Conservation (phyloP, 768 basidiomycete species). For the Boletus sensibilis region DNA sequence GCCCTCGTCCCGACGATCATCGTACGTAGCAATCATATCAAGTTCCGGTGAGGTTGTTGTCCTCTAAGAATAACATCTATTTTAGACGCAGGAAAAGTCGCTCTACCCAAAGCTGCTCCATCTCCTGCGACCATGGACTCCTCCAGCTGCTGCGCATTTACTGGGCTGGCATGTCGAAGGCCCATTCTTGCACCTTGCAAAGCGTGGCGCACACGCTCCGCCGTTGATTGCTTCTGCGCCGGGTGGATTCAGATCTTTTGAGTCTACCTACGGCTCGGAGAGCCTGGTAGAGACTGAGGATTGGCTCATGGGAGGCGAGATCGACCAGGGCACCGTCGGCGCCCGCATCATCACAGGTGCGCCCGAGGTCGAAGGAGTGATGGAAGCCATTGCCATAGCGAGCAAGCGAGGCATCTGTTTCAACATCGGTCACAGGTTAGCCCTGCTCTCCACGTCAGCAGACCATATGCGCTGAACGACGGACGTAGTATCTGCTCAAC, state of each 20-base stretch:
- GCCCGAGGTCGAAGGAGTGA: constrained; percentile 82
- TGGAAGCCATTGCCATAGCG: constrained; percentile 62
- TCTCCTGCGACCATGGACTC: constrained; percentile 66
- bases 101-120: constrained; percentile 69
- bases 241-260: constrained; percentile 65
- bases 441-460: background rate
- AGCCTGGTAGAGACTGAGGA: constrained; percentile 64
- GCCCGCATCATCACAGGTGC: constrained; percentile 84
- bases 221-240: constrained; percentile 61
- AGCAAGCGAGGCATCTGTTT: constrained; percentile 66
- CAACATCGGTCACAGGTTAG: constrained; percentile 87
- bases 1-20: constrained; percentile 71
- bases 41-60: too few relatives aligned
- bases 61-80: background rate
- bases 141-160: constrained; percentile 62
- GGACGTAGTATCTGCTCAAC: constrained; percentile 65
- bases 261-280: constrained; percentile 67
- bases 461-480: constrained; percentile 1
- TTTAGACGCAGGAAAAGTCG: constrained; percentile 74
- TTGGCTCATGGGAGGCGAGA: constrained; percentile 54
- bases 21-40: constrained; percentile 39
- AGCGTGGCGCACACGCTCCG: constrained; percentile 80
- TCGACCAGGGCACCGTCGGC: constrained; percentile 38
- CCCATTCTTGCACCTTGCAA: constrained; percentile 79
- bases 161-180: constrained; percentile 93